Percentiles rank a stretch among this genome's conserved stretches.
Conservation (phyloP, 1,284 basidiomycete species). For the Singerocomus inundabilis region DNA sequence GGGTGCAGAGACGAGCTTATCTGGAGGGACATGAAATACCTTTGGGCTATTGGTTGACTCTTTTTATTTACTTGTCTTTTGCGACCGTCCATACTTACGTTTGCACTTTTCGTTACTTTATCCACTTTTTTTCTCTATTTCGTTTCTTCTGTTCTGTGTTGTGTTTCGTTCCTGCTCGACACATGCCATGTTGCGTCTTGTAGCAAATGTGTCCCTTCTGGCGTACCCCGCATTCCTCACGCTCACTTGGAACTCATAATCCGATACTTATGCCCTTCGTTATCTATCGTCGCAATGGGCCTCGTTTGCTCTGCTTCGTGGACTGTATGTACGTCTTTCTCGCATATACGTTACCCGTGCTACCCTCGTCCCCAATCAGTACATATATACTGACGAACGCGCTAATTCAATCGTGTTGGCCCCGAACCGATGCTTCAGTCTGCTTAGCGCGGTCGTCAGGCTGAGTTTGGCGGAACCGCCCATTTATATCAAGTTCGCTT, state of each 20-base stretch:
- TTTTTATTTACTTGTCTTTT: slow-evolving; percentile 46
- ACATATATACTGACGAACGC: slow-evolving; percentile 9
- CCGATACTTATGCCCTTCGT: slow-evolving; percentile 31
- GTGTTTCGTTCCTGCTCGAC: slow-evolving; percentile 18
- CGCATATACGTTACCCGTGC: slow-evolving; percentile 26
- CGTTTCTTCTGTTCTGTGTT: slow-evolving; percentile 6
- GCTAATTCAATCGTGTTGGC: slow-evolving; percentile 12
- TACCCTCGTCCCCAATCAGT: slow-evolving; percentile 15
- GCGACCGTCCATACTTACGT: slow-evolving; percentile 30
- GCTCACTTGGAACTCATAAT: slow-evolving; percentile 25
- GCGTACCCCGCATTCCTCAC: slow-evolving; percentile 26
- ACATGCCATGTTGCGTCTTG: slow-evolving; percentile 23
- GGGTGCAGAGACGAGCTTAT: background rate
- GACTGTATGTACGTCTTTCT: slow-evolving; percentile 20
- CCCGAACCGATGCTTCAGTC: background rate
- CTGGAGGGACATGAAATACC: slow-evolving; percentile 23
- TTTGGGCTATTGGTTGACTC: slow-evolving; percentile 66
- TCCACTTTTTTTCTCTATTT: slow-evolving; percentile 26
- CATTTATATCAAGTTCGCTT: background rate
- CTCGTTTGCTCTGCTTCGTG: slow-evolving; percentile 20
- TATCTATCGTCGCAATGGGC: slow-evolving; percentile 28
- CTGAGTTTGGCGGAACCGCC: background rate
- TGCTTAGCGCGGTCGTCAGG: no score
- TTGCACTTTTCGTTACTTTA: slow-evolving; percentile 34
- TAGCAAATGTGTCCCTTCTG: slow-evolving; percentile 22